phyloP scores from a whole-genome alignment of 176 grass and related monocot genomes.

The Musa acuminata region DNA sequence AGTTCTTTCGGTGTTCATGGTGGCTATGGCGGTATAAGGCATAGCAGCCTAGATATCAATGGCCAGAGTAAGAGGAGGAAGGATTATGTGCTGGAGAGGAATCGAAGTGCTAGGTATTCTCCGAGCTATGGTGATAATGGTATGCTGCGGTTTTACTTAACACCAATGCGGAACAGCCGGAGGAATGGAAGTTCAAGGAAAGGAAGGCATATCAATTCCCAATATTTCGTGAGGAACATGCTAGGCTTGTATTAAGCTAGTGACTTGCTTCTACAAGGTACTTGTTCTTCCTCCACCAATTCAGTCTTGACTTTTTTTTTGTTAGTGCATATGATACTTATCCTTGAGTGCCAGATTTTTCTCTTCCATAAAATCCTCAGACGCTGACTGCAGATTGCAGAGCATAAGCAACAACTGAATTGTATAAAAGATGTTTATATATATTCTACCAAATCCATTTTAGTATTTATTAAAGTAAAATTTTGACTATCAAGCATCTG shows the following conservation, averaged over 20 bases:
- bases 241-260: conserved; percentile 50
- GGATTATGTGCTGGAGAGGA: conserved; percentile 50
- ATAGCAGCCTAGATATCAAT: conserved; percentile 10
- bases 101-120: conserved; percentile 68
- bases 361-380: too few relatives aligned
- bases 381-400: too few relatives aligned
- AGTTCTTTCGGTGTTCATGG: conserved; percentile 81
- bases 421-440: background rate
- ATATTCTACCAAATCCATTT: too few relatives aligned
- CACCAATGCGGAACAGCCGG: conserved; percentile 61
- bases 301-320: too few relatives aligned
- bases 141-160: conserved; percentile 80
- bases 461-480: too few relatives aligned
- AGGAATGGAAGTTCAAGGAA: conserved; percentile 50
- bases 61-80: conserved; percentile 28
- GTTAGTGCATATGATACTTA: too few relatives aligned
- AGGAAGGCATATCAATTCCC: conserved; percentile 46
- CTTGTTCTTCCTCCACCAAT: too few relatives aligned
- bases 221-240: conserved; percentile 58
- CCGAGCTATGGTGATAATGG: conserved; percentile 63
- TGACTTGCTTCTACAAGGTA: background rate
- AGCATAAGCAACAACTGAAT: too few relatives aligned
- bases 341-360: too few relatives aligned
- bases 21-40: conserved; percentile 48
- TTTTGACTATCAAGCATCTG: too few relatives aligned